A percentile compares a stretch with the other conserved stretches of the same genome.
Conservation (phyloP, 2,329 filamentous ascomycete genomes). For the Colletotrichum falcatum region DNA sequence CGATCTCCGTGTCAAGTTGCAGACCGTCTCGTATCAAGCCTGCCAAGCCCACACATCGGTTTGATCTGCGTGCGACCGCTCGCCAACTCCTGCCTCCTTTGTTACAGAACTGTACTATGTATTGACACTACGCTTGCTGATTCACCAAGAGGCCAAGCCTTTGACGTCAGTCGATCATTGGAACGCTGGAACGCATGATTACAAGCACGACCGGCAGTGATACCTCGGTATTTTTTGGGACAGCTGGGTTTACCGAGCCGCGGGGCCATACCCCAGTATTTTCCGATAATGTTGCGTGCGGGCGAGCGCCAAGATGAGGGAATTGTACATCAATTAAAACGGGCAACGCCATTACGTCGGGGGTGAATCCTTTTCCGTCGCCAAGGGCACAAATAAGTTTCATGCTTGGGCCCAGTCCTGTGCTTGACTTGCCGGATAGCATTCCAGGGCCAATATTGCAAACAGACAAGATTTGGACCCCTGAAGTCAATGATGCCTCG, state of each 20-base stretch:
- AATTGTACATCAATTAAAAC: background rate
- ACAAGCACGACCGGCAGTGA: background rate
- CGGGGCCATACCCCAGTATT: background rate
- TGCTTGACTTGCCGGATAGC: background rate
- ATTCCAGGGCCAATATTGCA: background rate
- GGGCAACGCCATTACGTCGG: background rate
- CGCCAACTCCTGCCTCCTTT: slow-evolving; percentile 29
- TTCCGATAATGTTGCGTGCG: background rate
- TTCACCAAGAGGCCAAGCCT: background rate
- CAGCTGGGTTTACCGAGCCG: no score
- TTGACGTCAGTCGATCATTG: background rate
- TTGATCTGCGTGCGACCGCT: slow-evolving; percentile 31
- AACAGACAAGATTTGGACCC: background rate
- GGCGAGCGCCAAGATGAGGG: background rate
- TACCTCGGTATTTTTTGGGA: background rate
- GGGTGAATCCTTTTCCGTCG: background rate
- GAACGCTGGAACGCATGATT: background rate
- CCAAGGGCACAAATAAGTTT: background rate
- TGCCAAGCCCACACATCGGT: slow-evolving; percentile 15
- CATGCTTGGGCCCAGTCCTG: background rate
- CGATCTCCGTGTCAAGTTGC: slow-evolving; percentile 30
- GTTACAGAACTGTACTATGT: slow-evolving; percentile 16
- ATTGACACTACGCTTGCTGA: slow-evolving; percentile 22
- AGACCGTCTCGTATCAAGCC: slow-evolving; percentile 28
- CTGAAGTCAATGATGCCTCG: background rate